Conservation (phyloP, 75 land plant species). For the Sequoia sempervirens region DNA sequence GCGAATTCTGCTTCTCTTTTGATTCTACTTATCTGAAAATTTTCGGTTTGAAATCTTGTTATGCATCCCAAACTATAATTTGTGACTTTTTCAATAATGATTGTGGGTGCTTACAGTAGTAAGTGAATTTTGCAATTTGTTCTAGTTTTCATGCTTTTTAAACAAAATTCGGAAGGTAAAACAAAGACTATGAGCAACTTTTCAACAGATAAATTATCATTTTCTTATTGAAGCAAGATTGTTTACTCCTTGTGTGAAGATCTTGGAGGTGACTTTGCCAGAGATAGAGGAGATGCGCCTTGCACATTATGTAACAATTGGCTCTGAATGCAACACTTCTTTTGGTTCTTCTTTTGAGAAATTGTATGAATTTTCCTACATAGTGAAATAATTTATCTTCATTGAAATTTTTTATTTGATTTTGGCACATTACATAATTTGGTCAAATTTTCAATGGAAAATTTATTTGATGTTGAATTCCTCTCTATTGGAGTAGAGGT, state of each 20-base stretch:
- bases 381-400: neutral
- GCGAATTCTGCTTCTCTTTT: neutral
- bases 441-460: neutral
- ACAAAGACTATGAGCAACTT: neutral
- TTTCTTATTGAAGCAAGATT: neutral
- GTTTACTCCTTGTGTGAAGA: constrained; percentile 22
- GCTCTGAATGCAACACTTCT: constrained; percentile 59
- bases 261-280: constrained; percentile 71
- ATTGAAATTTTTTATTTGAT: neutral
- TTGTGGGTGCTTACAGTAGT: neutral
- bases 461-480: neutral
- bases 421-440: neutral
- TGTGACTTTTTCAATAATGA: neutral
- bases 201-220: neutral
- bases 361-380: constrained; percentile 27
- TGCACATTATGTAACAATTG: constrained; percentile 79
- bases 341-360: constrained; percentile 43
- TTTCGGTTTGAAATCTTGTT: neutral
- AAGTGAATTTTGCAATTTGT: neutral
- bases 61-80: neutral
- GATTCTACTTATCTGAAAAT: neutral
- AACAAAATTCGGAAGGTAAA: neutral
- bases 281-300: constrained; percentile 82
- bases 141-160: neutral
- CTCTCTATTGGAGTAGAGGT: constrained; percentile 21